Base-by-base conservation (phyloP, 495 filamentous ascomycete species). In the Penicillium atrosanguineum region DNA sequence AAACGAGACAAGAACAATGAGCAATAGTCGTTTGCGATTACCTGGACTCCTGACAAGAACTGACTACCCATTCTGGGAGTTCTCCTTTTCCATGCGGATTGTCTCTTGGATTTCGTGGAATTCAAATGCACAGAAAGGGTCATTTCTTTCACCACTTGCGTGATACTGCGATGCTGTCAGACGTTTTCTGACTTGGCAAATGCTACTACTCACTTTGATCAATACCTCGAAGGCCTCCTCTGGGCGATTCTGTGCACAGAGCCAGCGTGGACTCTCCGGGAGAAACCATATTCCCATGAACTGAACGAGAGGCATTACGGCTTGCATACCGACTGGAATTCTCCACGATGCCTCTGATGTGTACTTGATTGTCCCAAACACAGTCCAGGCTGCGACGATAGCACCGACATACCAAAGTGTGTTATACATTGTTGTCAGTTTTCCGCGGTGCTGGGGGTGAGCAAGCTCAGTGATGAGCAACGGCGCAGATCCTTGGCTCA, bases 351-450 rank as follows among this genome's bases (percentile, higher is more conserved):
- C 48, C 50, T 49, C 61, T 14, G 57, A 52, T 59, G 34, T 61
- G 49, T 55, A 68, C 57, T 43, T 67, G 50, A 57, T 58, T 52
- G 61, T 57, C 4, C 62, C 62, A 26, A 61, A 65, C 1, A 50
- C 44, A 8, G 53, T 50, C 53, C 69, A 71, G 3, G 59, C 57
- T 4, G 61, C 65, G 61, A 67, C 56, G 37, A 81, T 73, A 38
- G 81, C 78, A 20, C 84, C 83, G 31, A 81, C 69, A 67, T 84
- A 83, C 80, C 80, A 86, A 46, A 82, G 67, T 53, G 76, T 80
- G 67, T 85, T 84, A 64, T 83, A 86, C 40, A 85, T 75, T 15
- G 81, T 78, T 20, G 82, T 85, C 57, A 85, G 69, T 59, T 76
- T 78, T 39, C 74, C 80, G 66, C 83, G 82, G 53, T 85, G 81